Conservation (phyloP, 306 rosid genomes). For the Castanospermum australe region DNA sequence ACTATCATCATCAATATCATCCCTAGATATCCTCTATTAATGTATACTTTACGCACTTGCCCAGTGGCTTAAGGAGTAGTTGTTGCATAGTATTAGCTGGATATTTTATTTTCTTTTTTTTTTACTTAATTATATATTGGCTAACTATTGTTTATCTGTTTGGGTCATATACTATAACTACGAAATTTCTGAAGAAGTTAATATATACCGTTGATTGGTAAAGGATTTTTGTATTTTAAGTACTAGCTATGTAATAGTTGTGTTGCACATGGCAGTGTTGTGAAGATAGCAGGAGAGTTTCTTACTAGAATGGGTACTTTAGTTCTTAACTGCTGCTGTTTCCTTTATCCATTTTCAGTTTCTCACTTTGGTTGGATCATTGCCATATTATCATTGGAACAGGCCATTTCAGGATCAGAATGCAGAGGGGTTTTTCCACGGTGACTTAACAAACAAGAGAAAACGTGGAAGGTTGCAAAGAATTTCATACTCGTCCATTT, state of each 20-base stretch:
- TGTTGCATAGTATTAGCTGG: not conserved
- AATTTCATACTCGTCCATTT: conserved; percentile 9
- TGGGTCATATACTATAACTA: not conserved
- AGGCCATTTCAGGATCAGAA: conserved; percentile 48
- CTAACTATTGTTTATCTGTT: not conserved
- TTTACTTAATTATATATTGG: not conserved
- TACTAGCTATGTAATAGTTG: not conserved
- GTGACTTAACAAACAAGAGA: conserved; percentile 45
- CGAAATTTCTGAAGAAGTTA: not conserved
- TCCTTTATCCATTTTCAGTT: not conserved
- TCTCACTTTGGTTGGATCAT: not conserved
- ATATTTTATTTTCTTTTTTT: not conserved
- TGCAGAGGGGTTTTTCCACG: conserved; percentile 30
- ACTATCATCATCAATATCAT: not conserved
- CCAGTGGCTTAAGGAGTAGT: not conserved
- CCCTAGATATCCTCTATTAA: not conserved
- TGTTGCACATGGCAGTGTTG: not conserved
- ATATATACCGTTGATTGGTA: not conserved
- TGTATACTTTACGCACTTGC: not conserved
- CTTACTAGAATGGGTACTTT: not conserved
- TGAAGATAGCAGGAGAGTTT: not conserved
- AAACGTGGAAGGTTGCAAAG: conserved; percentile 65
- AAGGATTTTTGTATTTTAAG: not conserved
- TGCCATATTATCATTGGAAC: conserved; percentile 25
- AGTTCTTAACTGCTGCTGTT: conserved; percentile 2